These are phyloP conservation scores for Rutstroemia sp. DNA, from an alignment of 2,329 filamentous ascomycete species.

Conservation along the genomic window DNA sequence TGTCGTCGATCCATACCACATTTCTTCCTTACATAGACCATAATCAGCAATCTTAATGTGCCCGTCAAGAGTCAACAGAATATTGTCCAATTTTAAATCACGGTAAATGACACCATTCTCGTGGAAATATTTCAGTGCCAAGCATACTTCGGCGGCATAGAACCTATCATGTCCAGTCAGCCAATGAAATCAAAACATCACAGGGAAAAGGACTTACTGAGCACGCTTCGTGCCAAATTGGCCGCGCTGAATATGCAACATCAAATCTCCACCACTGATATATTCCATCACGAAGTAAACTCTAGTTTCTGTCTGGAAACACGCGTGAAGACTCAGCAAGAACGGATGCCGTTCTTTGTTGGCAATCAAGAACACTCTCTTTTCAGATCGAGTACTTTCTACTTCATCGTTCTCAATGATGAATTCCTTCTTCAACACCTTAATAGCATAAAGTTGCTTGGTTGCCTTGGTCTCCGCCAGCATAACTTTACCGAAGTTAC, in stretches of 20 bases:
- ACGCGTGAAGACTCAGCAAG: slow-evolving; percentile 88
- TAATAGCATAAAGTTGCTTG: slow-evolving; percentile 93
- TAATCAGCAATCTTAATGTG: slow-evolving; percentile 99
- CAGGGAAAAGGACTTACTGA: slow-evolving; percentile 55
- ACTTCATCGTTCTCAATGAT: slow-evolving; percentile 99
- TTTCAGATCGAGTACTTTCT: slow-evolving; percentile 94
- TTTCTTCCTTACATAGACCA: slow-evolving; percentile 98
- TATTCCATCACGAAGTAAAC: slow-evolving; percentile 99
- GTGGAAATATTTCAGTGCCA: slow-evolving; percentile 98
- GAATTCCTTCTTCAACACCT: slow-evolving; percentile 99
- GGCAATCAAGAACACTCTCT: slow-evolving; percentile 92
- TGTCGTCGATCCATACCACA: slow-evolving; percentile 97
- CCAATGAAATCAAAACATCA: slow-evolving; percentile 16
- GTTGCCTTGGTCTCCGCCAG: slow-evolving; percentile 91
- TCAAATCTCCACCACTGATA: slow-evolving; percentile 94
- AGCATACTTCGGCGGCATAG: slow-evolving; percentile 93
- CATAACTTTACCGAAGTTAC: slow-evolving; percentile 99
- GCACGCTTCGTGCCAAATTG: slow-evolving; percentile 94
- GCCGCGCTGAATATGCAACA: slow-evolving; percentile 96
- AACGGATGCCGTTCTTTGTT: slow-evolving; percentile 97
- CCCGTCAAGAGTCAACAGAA: slow-evolving; percentile 86
- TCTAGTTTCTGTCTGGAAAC: slow-evolving; percentile 96
- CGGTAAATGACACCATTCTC: slow-evolving; percentile 98
- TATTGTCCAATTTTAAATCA: slow-evolving; percentile 77
- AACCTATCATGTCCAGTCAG: slow-evolving; percentile 48